A percentile compares a stretch with the other conserved stretches of the same genome.
These are phyloP conservation scores for Anthoceros angustus DNA, from an alignment of 225 moss, liverwort and hornwort genomes.

Conservation along the genomic window DNA sequence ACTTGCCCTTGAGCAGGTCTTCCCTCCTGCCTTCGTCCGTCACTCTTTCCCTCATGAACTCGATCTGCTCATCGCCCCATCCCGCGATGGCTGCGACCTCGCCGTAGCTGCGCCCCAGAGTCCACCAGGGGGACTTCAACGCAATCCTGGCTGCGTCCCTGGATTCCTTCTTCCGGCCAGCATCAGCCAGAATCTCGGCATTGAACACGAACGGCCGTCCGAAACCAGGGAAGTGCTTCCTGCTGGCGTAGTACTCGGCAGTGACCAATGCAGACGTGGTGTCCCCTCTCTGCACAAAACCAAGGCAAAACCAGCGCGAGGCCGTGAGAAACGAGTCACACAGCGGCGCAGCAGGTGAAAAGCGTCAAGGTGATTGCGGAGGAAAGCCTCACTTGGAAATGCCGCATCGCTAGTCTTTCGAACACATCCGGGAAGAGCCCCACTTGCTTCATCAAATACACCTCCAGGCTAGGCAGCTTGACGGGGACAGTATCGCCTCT, in stretches of 20 bases:
- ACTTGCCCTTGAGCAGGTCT: slow-evolving; percentile 91
- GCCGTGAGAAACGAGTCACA: background rate
- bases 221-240: slow-evolving; percentile 84
- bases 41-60: slow-evolving; percentile 88
- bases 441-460: slow-evolving; percentile 80
- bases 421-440: slow-evolving; percentile 89
- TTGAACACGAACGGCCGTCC: slow-evolving; percentile 93
- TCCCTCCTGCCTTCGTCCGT: slow-evolving; percentile 71
- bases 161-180: slow-evolving; percentile 62
- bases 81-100: slow-evolving; percentile 74
- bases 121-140: slow-evolving; percentile 89
- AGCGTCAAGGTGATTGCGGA: background rate
- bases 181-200: slow-evolving; percentile 73
- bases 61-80: slow-evolving; percentile 93
- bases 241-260: slow-evolving; percentile 71
- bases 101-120: slow-evolving; percentile 57
- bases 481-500: slow-evolving; percentile 37
- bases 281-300: slow-evolving; percentile 41
- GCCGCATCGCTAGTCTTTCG: slow-evolving; percentile 61
- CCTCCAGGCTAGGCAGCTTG: slow-evolving; percentile 36
- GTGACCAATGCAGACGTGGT: slow-evolving; percentile 72
- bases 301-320: background rate
- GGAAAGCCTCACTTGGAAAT: slow-evolving; percentile 11
- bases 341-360: too few species aligned
- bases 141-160: slow-evolving; percentile 85